A percentile compares a stretch with the other conserved stretches of the same genome.
phyloP scores from a whole-genome alignment of 1,284 basidiomycete genomes.

The Hymenochaete sp. region DNA sequence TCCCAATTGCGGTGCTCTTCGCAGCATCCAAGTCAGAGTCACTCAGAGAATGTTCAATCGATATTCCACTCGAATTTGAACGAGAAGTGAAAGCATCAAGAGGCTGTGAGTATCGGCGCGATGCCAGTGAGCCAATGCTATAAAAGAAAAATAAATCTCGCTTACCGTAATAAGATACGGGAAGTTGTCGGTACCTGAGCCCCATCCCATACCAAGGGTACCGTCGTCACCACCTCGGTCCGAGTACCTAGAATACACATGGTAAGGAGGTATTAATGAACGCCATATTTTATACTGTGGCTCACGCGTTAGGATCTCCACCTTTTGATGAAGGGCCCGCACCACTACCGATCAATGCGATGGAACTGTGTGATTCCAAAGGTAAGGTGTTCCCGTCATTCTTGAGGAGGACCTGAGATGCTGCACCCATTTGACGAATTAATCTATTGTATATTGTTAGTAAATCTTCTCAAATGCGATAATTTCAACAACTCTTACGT shows the following conservation, averaged over 20 bases:
- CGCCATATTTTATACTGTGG: conserved; percentile 19
- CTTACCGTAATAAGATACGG: conserved; percentile 27
- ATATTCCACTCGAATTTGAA: conserved; percentile 32
- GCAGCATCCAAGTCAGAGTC: conserved; percentile 46
- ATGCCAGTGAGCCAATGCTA: not conserved
- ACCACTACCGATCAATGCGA: conserved; percentile 39
- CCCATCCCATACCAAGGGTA: conserved; percentile 49
- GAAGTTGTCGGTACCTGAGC: conserved; percentile 35
- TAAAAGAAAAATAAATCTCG: not conserved
- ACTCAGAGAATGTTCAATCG: conserved; percentile 43
- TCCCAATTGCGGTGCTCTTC: conserved; percentile 37
- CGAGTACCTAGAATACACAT: conserved; percentile 1
- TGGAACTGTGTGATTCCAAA: conserved; percentile 33
- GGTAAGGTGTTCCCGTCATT: conserved; percentile 49
- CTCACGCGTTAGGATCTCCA: conserved; percentile 31
- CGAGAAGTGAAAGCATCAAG: conserved; percentile 40
- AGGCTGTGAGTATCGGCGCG: conserved; percentile 25
- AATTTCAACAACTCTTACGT: conserved; percentile 27
- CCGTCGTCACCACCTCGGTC: conserved; percentile 19
- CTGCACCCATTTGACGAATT: conserved; percentile 57
- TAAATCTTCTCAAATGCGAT: not conserved
- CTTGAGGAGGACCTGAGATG: conserved; percentile 71
- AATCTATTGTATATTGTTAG: conserved; percentile 27
- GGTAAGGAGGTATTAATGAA: not conserved
- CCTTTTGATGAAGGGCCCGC: conserved; percentile 33